A percentile compares a stretch with the other conserved stretches of the same genome.
These are phyloP conservation scores for Gynandropsis gynandra DNA, from an alignment of 345 rosid genomes.

Conservation along the genomic window DNA sequence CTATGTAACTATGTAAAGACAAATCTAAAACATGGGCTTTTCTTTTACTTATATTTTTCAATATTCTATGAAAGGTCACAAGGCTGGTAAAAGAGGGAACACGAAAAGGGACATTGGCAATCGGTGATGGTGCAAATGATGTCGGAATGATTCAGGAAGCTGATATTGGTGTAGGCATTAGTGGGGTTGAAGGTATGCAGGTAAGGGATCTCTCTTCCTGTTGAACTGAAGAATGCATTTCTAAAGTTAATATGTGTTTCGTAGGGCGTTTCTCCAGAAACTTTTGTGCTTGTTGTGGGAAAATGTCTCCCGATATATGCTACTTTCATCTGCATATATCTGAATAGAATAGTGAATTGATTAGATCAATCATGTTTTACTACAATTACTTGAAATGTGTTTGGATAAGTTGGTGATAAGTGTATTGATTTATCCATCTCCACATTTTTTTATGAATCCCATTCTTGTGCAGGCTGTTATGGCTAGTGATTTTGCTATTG, in stretches of 20 bases:
- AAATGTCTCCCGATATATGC: no score
- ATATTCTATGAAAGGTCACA: slow-evolving; percentile 48
- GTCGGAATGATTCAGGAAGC: slow-evolving; percentile 99
- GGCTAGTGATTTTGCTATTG: slow-evolving; percentile 97
- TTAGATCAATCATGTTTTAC: no score
- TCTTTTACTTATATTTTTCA: not conserved
- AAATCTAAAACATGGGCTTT: no score
- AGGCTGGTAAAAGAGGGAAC: slow-evolving; percentile 92
- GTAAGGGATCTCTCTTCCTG: slow-evolving; percentile 35
- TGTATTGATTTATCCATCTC: not conserved
- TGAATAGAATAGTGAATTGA: no score
- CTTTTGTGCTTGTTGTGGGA: not conserved
- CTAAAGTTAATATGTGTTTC: not conserved
- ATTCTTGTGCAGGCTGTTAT: slow-evolving; percentile 71
- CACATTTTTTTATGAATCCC: slow-evolving; percentile 3
- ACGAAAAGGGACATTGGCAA: slow-evolving; percentile 80
- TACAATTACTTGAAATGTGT: no score
- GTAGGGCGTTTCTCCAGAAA: not conserved
- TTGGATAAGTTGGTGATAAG: not conserved
- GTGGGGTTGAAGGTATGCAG: slow-evolving; percentile 99
- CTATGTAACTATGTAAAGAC: not conserved
- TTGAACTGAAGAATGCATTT: slow-evolving; percentile 5
- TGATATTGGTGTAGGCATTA: slow-evolving; percentile 95
- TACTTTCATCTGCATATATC: not conserved
- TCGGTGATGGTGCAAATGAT: slow-evolving; percentile 99